Conservation (phyloP, 257 asterid genomes). For the Gentiana straminea region DNA sequence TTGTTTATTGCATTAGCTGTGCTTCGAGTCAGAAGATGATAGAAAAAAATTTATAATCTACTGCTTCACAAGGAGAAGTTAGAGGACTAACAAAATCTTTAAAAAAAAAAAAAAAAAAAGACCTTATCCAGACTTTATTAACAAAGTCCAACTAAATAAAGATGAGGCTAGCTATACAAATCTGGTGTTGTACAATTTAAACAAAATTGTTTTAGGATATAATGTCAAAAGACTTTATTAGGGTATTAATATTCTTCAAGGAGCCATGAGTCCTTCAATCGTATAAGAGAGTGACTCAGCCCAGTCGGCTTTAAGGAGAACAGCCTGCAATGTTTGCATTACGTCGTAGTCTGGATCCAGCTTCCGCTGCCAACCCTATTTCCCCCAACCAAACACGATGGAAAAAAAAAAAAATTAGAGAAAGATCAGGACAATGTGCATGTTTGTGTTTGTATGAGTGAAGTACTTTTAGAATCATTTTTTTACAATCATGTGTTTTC, state of each 20-base stretch:
- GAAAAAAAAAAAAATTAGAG: not conserved
- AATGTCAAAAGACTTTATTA: not conserved
- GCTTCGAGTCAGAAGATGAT: constrained; percentile 2
- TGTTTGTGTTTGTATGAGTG: no score
- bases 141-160: constrained; percentile 1
- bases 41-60: constrained; percentile 5
- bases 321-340: constrained; percentile 65
- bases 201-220: not conserved
- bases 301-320: constrained; percentile 79
- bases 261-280: constrained; percentile 74
- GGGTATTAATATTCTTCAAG: constrained; percentile 18
- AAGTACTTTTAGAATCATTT: no score
- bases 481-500: no score
- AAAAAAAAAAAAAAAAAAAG: not conserved
- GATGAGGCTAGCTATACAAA: not conserved
- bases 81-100: not conserved
- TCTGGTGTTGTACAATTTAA: constrained; percentile 12
- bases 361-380: constrained; percentile 71
- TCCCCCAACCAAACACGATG: not conserved
- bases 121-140: no score
- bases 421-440: no score
- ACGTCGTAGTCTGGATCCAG: constrained; percentile 74
- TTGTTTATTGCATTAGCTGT: not conserved
- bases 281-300: constrained; percentile 67
- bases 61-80: constrained; percentile 5